Conservation (phyloP, 495 filamentous ascomycete species). For the Neurospora intermedia region DNA sequence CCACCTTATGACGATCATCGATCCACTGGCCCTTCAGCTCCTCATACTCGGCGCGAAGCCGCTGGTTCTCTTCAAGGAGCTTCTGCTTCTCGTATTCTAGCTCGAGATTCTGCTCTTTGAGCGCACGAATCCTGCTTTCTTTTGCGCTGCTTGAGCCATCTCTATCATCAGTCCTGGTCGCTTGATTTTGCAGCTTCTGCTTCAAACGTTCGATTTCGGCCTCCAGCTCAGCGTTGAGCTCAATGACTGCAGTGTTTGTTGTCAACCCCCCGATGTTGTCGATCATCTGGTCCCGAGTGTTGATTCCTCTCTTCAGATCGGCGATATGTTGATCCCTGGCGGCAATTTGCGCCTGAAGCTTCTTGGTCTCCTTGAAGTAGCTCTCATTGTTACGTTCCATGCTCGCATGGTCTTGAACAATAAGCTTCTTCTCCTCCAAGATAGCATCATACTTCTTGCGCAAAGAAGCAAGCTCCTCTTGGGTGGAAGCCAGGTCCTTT, state of each 20-base stretch:
- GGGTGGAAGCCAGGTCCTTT: constrained; percentile 24
- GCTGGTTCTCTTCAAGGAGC: constrained; percentile 20
- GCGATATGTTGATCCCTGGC: constrained; percentile 25
- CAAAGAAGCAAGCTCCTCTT: constrained; percentile 25
- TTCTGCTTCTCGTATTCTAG: constrained; percentile 23
- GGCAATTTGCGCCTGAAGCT: constrained; percentile 30
- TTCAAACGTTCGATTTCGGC: constrained; percentile 24
- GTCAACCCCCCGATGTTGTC: constrained; percentile 23
- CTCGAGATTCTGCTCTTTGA: constrained; percentile 27
- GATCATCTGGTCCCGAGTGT: constrained; percentile 22
- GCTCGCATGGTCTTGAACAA: constrained; percentile 31
- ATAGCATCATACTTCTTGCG: constrained; percentile 20
- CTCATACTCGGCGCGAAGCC: constrained; percentile 19
- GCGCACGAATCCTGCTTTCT: constrained; percentile 15
- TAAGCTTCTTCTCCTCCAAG: constrained; percentile 27
- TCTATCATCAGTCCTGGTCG: constrained; percentile 12
- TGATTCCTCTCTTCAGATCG: constrained; percentile 26
- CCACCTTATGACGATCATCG: constrained; percentile 19
- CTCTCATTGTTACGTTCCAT: constrained; percentile 36
- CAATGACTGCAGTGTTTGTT: constrained; percentile 21
- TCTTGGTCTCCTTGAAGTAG: constrained; percentile 37
- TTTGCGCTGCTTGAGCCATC: constrained; percentile 17
- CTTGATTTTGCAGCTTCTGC: constrained; percentile 18
- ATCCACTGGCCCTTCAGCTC: constrained; percentile 18
- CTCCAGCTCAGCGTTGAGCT: constrained; percentile 26